A percentile compares a stretch with the other conserved stretches of the same genome.
Evolutionary conservation across 768 basidiomycete species (phyloP).

Genomic region (Leucocoprinus birnbaumii): DNA sequence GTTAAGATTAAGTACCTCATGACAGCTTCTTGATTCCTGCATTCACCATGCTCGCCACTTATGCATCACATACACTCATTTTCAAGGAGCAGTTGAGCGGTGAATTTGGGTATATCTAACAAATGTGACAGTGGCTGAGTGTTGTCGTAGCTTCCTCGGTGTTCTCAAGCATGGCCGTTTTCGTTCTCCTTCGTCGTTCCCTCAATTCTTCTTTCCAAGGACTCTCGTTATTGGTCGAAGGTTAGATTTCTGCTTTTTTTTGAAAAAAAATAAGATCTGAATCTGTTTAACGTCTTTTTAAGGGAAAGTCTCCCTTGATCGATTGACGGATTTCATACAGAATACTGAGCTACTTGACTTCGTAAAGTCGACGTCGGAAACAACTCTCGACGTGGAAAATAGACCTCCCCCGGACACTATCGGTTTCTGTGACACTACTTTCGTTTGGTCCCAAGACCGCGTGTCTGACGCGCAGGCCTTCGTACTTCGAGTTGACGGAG

Average conservation of each 20-base stretch:
- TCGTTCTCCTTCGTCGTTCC: constrained; percentile 54
- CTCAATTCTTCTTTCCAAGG: constrained; percentile 31
- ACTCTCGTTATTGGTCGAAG: constrained; percentile 18
- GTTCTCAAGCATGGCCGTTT: constrained; percentile 53
- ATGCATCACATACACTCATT: constrained; percentile 47
- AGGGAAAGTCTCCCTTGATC: constrained; percentile 62
- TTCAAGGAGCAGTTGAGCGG: constrained; percentile 22
- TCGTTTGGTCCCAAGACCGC: constrained; percentile 48
- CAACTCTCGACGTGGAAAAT: neutral
- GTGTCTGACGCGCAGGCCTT: constrained; percentile 39
- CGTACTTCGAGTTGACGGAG: constrained; percentile 47
- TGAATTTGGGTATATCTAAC: constrained; percentile 7
- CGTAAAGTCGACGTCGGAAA: constrained; percentile 9
- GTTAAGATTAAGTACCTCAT: neutral
- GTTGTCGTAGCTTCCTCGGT: constrained; percentile 35
- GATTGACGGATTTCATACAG: constrained; percentile 34
- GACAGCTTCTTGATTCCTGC: constrained; percentile 57
- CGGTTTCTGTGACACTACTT: constrained; percentile 51
- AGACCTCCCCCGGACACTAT: constrained; percentile 24
- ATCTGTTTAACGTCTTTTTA: constrained; percentile 2
- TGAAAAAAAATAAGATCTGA: too few relatives aligned
- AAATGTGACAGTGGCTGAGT: constrained; percentile 7
- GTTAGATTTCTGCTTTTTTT: too few relatives aligned
- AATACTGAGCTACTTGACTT: constrained; percentile 35
- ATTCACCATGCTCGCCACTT: constrained; percentile 63